Evolutionary conservation across 352 stramenopile genomes (phyloP).

Genomic region (Phytophthora aleatoria): DNA sequence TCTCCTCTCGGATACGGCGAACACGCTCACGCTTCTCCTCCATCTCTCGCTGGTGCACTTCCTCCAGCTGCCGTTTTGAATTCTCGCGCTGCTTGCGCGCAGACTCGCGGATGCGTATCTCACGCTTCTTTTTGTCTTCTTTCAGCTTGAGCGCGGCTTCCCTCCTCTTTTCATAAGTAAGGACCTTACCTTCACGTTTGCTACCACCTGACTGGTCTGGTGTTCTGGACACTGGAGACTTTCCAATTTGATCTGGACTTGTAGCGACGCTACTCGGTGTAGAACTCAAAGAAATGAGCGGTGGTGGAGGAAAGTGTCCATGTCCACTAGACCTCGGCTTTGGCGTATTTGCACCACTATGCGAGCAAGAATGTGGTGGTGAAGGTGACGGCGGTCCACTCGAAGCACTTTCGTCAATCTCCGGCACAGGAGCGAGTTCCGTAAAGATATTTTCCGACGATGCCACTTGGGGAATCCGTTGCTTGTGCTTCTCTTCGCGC

Average conservation of each 20-base stretch:
- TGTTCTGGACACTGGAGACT: slow-evolving; percentile 27
- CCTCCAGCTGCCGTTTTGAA: slow-evolving; percentile 62
- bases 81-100: slow-evolving; percentile 74
- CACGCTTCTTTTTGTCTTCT: slow-evolving; percentile 71
- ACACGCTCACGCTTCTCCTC: slow-evolving; percentile 75
- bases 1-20: slow-evolving; percentile 60
- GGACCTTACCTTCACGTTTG: slow-evolving; percentile 26
- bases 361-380: slow-evolving; percentile 28
- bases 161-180: slow-evolving; percentile 62
- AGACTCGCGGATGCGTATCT: slow-evolving; percentile 61
- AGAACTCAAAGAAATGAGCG: slow-evolving; percentile 32
- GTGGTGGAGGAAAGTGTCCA: slow-evolving; percentile 23
- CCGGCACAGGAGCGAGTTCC: slow-evolving; percentile 47
- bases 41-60: slow-evolving; percentile 67
- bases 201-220: slow-evolving; percentile 21
- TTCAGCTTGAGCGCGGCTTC: slow-evolving; percentile 69
- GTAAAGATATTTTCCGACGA: slow-evolving; percentile 48
- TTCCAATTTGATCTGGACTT: slow-evolving; percentile 25
- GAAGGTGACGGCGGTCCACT: slow-evolving; percentile 33
- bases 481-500: slow-evolving; percentile 35
- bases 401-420: slow-evolving; percentile 55
- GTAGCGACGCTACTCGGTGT: slow-evolving; percentile 32
- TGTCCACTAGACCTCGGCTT: slow-evolving; percentile 16
- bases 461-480: slow-evolving; percentile 15
- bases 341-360: slow-evolving; percentile 33